Base-by-base conservation (phyloP, 1,139 yeast species). In the Hemisphaericaspora xylofermentans region DNA sequence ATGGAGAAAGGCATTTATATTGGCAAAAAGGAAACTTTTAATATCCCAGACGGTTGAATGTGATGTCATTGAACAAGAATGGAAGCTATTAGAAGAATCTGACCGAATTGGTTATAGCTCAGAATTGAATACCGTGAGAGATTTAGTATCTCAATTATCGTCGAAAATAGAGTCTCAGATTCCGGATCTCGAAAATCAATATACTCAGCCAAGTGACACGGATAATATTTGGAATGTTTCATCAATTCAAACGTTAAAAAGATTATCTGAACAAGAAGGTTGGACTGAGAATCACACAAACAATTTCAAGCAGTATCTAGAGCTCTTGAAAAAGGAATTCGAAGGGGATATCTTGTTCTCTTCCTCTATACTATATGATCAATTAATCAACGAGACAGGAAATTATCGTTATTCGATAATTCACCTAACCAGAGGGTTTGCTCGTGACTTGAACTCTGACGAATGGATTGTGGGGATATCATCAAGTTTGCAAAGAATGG, bases 11-110 rank as follows among this genome's bases (percentile, higher is more conserved):
- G 70, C 74, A 39, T 76, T 74, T 47, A 57, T 78, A 15, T 63
- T 84, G 25, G 82, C 86, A 21, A 82, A 82, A 50, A 60, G 88
- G 40, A 76, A 80, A 49, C 53, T 81, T 22, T 48, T 83, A 18
- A 54, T 80, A 14, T 52, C 71, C 42, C 74, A 76, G 58, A 56
- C 65, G 47, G 49, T 61, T 47, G 69, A 81, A 54, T 49, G 66
- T 47, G 63, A 61, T 47, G 56, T 55, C 44, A 53, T 68, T 54
- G 33, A 32, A 24, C 21, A 34, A 3, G 21, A 25, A 26, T 34
- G 30, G 36, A 26, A 34, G 10, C 6, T 16, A 8, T 33, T 55
- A 35, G 33, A 44, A n/a, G 40, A 41, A 30, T 15, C 42, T 2
- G 31, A 22, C 4, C 45, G 56, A 13, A 35, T 44, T 12, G 48